phyloP scores from a whole-genome alignment of 139 green algal species.

The Ettlia oleoabundans region DNA sequence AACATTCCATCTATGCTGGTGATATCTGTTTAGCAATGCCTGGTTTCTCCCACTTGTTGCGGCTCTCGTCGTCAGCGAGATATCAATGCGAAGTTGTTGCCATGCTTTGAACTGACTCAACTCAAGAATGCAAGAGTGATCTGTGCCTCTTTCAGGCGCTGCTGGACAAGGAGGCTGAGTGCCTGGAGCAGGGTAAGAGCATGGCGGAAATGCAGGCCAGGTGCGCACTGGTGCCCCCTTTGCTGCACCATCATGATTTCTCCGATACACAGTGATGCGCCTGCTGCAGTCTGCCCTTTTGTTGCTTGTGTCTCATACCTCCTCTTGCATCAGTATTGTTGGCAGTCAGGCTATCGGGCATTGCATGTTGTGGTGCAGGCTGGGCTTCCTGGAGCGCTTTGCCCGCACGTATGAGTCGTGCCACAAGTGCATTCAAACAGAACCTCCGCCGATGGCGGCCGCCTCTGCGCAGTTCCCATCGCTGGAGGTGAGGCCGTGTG shows the following conservation, averaged over 20 bases:
- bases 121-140: no score
- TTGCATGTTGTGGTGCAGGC: not conserved
- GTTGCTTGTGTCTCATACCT: not conserved
- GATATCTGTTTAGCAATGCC: no score
- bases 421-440: constrained; percentile 28
- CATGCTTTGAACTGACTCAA: no score
- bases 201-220: constrained; percentile 6
- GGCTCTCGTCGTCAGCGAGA: no score
- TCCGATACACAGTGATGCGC: no score
- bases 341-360: no score
- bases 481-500: constrained; percentile 9
- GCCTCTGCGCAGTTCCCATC: constrained; percentile 26
- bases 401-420: constrained; percentile 13
- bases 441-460: not conserved
- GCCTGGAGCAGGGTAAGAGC: constrained; percentile 10
- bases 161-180: constrained; percentile 28
- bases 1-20: not conserved
- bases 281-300: no score
- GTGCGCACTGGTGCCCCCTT: no score
- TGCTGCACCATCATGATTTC: no score
- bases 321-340: not conserved
- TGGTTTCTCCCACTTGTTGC: no score
- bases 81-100: no score
- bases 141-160: not conserved
- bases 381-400: constrained; percentile 30